Evolutionary conservation across 164 flowering plant genomes (phyloP), one percentile per base, ranked within the genome.

Genomic region (Euptelea pleiosperma): DNA sequence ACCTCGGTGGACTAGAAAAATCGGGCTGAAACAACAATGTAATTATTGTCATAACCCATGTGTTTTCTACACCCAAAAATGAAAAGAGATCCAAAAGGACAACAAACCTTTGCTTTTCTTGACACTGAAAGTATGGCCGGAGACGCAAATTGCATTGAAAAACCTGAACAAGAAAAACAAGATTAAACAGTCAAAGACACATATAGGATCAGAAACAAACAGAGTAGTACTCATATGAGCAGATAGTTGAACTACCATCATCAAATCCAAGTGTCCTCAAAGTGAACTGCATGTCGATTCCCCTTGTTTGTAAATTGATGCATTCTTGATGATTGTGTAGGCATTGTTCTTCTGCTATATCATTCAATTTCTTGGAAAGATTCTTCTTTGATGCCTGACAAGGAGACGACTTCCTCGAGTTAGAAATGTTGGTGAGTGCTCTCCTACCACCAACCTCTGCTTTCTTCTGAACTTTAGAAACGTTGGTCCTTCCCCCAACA

Each of bases 271-370:
- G 42, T 8, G 69, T 63, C 54, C 52, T 52, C 49, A 74, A 64
- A 62, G 84, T 66, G n/a, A 70, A 53, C 24, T 76, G 70, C 57
- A 61, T 21, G 60, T 68, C 74, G 64, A 79, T 58, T 11, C 58
- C 56, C 43, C 57, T 63, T 21, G 42, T 69, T 37, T 74, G 79
- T 21, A 76, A 60, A 50, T 75, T 73, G 46, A 85, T 75, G 73
- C 91, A 87, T 25, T 77, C 73, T 33, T 74, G 46, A 62, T 87
- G 95, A 58, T 83, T 59, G 58, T 87, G 95, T 29, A 83, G 76
- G 70, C 73, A 87, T 15, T 41, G 12, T 62, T 87, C 89, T 63
- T 74, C 78, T 12, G 60, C 66, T 36, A 72, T 60, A 55, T 34
- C 57, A 50, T 53, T 52, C 36, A 65, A 47, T 54, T 67, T 76